Base-by-base conservation (phyloP, 805 yeast species). In the Scheffersomyces stipitis region DNA sequence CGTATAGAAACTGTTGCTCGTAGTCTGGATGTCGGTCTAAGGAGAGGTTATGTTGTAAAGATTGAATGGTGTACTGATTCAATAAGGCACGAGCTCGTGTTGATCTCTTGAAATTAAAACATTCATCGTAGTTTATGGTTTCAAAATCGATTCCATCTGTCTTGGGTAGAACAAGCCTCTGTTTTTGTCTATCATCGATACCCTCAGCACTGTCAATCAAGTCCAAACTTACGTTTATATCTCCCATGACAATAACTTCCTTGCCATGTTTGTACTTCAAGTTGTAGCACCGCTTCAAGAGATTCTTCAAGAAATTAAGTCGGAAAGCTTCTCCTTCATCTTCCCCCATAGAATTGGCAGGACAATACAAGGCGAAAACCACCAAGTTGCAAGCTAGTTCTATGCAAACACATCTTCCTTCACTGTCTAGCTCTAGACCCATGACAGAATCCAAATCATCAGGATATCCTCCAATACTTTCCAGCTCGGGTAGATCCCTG, bases 171-270 rank as follows among this genome's bases (percentile, higher is more conserved):
- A 80, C 42, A 1, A 46, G 31, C 3, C 64, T 62, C 2, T 66
- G 64, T 34, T 68, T 69, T 31, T 62, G 49, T 5, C 75, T 62
- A 16, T 69, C 73, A 28, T 68, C 71, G 6, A 84, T 69, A 1
- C 70, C 67, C 40, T 85, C 95, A 1, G 95, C 97, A 40, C 82
- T 80, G 54, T 91, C 99, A 4, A 85, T 80, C 31, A 86, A 61
- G 58, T 89, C 93, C 12, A 87, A 68, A 4, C 89, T 71, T 2
- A 91, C 83, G 53, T 91, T 91, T 12, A 91, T 73, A 56, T 91
- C 99, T 2, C 99, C 99, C 79, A 91, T 71, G 0, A 93, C 62
- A 1, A 91, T 66, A 4, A 91, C 89, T 10, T 76, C 61, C 48
- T 90, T 84, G 0, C 87, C 87, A 42, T 65, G 28, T 1, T 49